Evolutionary conservation across 768 basidiomycete genomes (phyloP).

Genomic region (Pisolithus tinctorius): DNA sequence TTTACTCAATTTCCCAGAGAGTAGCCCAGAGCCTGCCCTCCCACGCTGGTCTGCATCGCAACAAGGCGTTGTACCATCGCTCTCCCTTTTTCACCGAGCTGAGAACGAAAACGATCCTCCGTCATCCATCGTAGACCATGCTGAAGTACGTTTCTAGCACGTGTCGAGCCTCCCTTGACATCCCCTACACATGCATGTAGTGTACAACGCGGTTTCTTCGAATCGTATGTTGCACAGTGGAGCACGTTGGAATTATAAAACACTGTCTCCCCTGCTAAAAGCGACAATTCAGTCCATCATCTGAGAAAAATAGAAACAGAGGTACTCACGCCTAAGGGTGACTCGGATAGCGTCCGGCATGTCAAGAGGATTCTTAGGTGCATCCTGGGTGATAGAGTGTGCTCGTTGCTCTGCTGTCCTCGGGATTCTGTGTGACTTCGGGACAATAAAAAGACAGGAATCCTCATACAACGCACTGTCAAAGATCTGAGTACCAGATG

Average conservation of each 20-base stretch:
- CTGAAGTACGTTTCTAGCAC: constrained; percentile 70
- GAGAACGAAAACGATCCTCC: constrained; percentile 38
- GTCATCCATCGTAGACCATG: constrained; percentile 72
- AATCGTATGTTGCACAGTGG: constrained; percentile 63
- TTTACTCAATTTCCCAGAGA: constrained; percentile 35
- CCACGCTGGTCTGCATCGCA: constrained; percentile 39
- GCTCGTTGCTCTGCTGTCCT: constrained; percentile 53
- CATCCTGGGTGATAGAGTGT: constrained; percentile 42
- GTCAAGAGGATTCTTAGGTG: constrained; percentile 50
- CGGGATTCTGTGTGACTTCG: constrained; percentile 53
- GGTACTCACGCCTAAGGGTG: constrained; percentile 43
- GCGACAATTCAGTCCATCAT: neutral
- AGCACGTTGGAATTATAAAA: constrained; percentile 80
- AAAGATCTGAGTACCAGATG: neutral
- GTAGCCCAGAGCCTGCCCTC: constrained; percentile 40
- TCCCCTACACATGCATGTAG: constrained; percentile 68
- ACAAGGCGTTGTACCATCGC: constrained; percentile 57
- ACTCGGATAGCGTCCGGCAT: constrained; percentile 67
- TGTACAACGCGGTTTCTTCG: constrained; percentile 46
- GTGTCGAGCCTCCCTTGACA: constrained; percentile 49
- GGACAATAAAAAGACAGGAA: constrained; percentile 64
- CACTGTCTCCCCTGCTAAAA: constrained; percentile 61
- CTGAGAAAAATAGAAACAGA: no score
- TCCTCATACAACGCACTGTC: constrained; percentile 61
- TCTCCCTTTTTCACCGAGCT: constrained; percentile 39